These are phyloP conservation scores for Phialophora chinensis DNA, from an alignment of 2,329 filamentous ascomycete genomes.

Conservation along the genomic window DNA sequence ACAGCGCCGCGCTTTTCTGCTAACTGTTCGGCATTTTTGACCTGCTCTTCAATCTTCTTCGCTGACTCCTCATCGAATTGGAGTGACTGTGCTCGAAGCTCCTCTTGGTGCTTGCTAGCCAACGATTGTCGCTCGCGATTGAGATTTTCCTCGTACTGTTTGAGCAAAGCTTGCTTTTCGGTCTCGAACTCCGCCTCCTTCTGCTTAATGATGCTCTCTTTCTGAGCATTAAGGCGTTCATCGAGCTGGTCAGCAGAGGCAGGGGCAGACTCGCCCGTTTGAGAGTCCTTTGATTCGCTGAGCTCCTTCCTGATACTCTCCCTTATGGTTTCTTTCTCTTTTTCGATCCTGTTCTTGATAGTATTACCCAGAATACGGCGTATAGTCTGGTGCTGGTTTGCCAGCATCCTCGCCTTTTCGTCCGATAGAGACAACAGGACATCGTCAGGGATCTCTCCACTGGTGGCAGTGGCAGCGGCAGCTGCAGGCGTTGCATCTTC, in stretches of 20 bases:
- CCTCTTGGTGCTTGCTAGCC: conserved; percentile 59
- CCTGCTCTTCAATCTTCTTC: conserved; percentile 56
- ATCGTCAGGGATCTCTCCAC: conserved; percentile 44
- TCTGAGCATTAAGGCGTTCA: conserved; percentile 32
- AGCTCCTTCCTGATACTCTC: conserved; percentile 46
- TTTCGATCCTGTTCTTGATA: conserved; percentile 52
- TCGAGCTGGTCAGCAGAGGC: conserved; percentile 31
- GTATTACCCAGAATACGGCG: conserved; percentile 63
- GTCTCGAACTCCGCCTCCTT: conserved; percentile 50
- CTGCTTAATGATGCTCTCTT: conserved; percentile 42
- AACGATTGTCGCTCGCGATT: conserved; percentile 50
- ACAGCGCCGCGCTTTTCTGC: conserved; percentile 75
- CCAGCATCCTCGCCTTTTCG: conserved; percentile 56
- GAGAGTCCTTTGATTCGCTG: conserved; percentile 31
- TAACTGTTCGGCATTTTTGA: conserved; percentile 59
- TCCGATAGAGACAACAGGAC: conserved; percentile 54
- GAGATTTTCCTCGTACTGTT: conserved; percentile 49
- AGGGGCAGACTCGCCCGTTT: conserved; percentile 17
- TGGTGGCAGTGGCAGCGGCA: conserved; percentile 38
- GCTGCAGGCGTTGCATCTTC: conserved; percentile 35
- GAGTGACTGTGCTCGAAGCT: conserved; percentile 67
- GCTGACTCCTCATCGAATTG: conserved; percentile 53
- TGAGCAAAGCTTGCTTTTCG: conserved; percentile 46
- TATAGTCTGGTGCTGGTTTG: conserved; percentile 57
- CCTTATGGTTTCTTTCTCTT: conserved; percentile 46